These are phyloP conservation scores for Tylopilus plumbeoviolaceoides DNA, from an alignment of 768 basidiomycete species.

Conservation along the genomic window DNA sequence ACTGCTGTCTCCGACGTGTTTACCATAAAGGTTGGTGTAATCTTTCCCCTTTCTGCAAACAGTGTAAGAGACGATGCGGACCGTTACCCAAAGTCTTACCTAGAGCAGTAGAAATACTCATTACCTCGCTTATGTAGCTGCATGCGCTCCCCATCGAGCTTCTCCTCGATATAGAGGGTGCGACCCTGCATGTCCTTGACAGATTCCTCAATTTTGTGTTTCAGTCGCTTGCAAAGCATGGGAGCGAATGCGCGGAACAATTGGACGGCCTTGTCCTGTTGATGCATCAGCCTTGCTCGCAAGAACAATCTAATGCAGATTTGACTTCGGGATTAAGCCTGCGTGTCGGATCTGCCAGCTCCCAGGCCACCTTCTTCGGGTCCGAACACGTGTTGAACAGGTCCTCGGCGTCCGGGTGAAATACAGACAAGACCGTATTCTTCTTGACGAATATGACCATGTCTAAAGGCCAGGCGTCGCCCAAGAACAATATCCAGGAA, in stretches of 20 bases:
- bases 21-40: conserved; percentile 90
- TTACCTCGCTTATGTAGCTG: conserved; percentile 92
- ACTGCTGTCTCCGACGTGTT: conserved; percentile 75
- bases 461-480: conserved; percentile 43
- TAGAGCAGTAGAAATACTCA: conserved; percentile 89
- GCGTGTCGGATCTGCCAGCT: conserved; percentile 71
- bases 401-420: conserved; percentile 93
- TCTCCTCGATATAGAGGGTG: conserved; percentile 92
- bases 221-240: conserved; percentile 91
- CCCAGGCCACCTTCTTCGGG: conserved; percentile 89
- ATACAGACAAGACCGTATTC: conserved; percentile 84
- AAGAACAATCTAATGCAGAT: too few species aligned
- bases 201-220: conserved; percentile 73
- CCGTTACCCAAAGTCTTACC: conserved; percentile 40
- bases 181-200: conserved; percentile 78
- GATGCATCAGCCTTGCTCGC: conserved; percentile 3
- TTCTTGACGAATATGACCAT: conserved; percentile 92
- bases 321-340: conserved; percentile 59
- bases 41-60: conserved; percentile 77
- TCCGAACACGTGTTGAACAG: conserved; percentile 97
- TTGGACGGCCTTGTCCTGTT: conserved; percentile 78
- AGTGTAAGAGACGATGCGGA: neutral
- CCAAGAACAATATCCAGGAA: neutral
- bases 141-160: conserved; percentile 95
- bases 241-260: conserved; percentile 87